Conservation (phyloP, 2,329 filamentous ascomycete genomes). For the Fusarium verrucosum region DNA sequence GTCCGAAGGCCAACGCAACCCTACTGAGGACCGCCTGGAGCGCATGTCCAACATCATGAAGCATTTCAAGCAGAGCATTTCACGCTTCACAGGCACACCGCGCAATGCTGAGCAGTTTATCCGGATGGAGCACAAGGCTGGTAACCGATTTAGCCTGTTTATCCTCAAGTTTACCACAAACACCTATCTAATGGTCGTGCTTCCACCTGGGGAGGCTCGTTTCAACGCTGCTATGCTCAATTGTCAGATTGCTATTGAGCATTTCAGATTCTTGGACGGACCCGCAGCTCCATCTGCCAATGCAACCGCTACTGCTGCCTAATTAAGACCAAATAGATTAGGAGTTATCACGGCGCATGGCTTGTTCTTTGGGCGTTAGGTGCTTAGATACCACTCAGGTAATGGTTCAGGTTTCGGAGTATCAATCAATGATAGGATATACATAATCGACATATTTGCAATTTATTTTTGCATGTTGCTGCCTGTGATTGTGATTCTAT, state of each 20-base stretch:
- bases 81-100: constrained; percentile 81
- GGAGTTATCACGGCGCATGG: constrained; percentile 2
- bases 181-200: constrained; percentile 91
- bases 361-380: constrained; percentile 40
- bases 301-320: constrained; percentile 16
- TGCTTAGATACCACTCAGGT: constrained; percentile 43
- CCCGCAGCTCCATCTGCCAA: constrained; percentile 41
- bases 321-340: neutral
- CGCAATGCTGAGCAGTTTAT: constrained; percentile 83
- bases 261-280: constrained; percentile 76
- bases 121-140: constrained; percentile 82
- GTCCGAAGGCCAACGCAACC: constrained; percentile 78
- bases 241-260: constrained; percentile 83
- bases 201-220: constrained; percentile 88
- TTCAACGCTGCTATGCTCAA: constrained; percentile 94
- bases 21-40: constrained; percentile 92
- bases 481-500: constrained; percentile 16
- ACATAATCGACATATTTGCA: neutral
- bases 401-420: constrained; percentile 27
- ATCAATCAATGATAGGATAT: neutral
- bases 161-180: constrained; percentile 97
- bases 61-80: constrained; percentile 90
- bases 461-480: neutral
- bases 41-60: constrained; percentile 97
- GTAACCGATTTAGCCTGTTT: constrained; percentile 86